Evolutionary conservation across 371 early-diverging fungal genomes (phyloP).

Genomic region (Apophysomyces elegans): DNA sequence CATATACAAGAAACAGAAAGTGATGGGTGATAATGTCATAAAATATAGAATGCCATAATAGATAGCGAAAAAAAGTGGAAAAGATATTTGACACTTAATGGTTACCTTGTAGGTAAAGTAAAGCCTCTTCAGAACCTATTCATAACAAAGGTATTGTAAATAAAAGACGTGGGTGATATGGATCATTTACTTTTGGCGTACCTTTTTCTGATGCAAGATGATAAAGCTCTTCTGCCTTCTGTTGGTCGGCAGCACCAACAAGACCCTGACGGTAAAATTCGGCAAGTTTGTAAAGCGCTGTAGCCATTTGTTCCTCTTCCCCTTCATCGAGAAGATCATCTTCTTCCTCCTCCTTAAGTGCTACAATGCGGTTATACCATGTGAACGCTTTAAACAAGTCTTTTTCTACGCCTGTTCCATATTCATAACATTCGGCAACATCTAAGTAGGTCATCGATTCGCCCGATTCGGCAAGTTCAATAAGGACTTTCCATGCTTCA

Average conservation of each 20-base stretch:
- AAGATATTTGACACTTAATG: neutral
- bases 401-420: slow-evolving; percentile 64
- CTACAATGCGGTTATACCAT: slow-evolving; percentile 53
- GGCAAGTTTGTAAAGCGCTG: slow-evolving; percentile 38
- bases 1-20: slow-evolving; percentile 1
- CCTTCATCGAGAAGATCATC: slow-evolving; percentile 32
- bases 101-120: neutral
- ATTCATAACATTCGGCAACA: slow-evolving; percentile 74
- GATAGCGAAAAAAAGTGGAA: neutral
- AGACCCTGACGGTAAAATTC: slow-evolving; percentile 43
- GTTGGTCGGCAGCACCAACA: slow-evolving; percentile 16
- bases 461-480: neutral
- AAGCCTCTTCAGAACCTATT: neutral
- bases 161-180: neutral
- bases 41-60: neutral
- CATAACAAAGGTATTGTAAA: neutral
- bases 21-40: slow-evolving; percentile 1
- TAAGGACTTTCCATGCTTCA: neutral
- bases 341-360: neutral
- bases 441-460: slow-evolving; percentile 51
- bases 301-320: slow-evolving; percentile 31
- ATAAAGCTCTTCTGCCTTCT: slow-evolving; percentile 32
- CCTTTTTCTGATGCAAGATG: slow-evolving; percentile 26
- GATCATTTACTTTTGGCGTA: neutral
- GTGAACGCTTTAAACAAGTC: slow-evolving; percentile 59